phyloP scores from a whole-genome alignment of 306 rosid genomes.

The Elaeagnus macrophylla region DNA sequence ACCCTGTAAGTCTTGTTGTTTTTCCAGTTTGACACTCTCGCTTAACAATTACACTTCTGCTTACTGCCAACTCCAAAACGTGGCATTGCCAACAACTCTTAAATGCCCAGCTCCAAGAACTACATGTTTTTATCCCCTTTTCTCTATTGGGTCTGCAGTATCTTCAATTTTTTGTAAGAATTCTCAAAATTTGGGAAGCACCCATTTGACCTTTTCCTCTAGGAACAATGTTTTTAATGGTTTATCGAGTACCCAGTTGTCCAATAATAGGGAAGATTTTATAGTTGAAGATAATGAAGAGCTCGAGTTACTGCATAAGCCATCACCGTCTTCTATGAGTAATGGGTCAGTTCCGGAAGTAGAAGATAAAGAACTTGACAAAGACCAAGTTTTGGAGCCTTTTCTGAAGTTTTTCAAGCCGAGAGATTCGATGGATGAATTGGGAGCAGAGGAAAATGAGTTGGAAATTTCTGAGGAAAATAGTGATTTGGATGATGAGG shows the following conservation, averaged over 20 bases:
- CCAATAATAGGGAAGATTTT: constrained; percentile 29
- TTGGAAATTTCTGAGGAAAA: constrained; percentile 35
- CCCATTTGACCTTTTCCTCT: constrained; percentile 47
- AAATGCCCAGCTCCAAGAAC: constrained; percentile 13
- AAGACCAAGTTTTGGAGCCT: constrained; percentile 59
- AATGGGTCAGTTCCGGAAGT: constrained; percentile 35
- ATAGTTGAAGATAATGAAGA: constrained; percentile 41
- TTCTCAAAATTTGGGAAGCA: constrained; percentile 23
- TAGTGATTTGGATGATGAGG: constrained; percentile 25
- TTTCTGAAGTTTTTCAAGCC: constrained; percentile 77
- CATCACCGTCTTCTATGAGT: constrained; percentile 39
- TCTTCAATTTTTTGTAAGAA: constrained; percentile 25
- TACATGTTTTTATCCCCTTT: constrained; percentile 18
- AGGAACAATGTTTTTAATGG: constrained; percentile 44
- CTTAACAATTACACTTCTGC: constrained; percentile 14
- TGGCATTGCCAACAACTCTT: constrained; percentile 7
- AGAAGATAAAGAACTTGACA: constrained; percentile 24
- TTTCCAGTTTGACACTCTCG: constrained; percentile 16
- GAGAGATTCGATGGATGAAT: constrained; percentile 32
- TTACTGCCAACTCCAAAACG: constrained; percentile 15
- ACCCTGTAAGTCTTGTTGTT: constrained; percentile 38
- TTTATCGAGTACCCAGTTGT: constrained; percentile 40
- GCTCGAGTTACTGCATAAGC: constrained; percentile 65
- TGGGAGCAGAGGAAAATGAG: constrained; percentile 25
- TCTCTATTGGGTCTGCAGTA: constrained; percentile 15